A percentile compares a stretch with the other conserved stretches of the same genome.
phyloP scores from a whole-genome alignment of 1,284 basidiomycete genomes.

The Cryptococcus wingfieldii region DNA sequence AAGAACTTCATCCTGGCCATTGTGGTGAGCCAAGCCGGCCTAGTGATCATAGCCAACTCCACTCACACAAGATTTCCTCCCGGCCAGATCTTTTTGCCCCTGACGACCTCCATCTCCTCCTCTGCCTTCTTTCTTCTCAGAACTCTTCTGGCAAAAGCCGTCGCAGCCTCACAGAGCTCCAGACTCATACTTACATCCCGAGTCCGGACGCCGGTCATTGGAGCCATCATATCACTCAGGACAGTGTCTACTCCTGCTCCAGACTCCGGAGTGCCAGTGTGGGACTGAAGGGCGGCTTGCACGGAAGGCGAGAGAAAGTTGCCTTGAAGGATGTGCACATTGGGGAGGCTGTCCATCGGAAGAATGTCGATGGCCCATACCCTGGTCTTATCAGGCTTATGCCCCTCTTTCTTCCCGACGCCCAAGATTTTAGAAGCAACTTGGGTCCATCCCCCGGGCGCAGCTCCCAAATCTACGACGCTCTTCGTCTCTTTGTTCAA shows the following conservation, averaged over 20 bases:
- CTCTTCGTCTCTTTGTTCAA: conserved; percentile 50
- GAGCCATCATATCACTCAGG: conserved; percentile 51
- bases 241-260: conserved; percentile 42
- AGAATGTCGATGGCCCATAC: conserved; percentile 73
- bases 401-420: background rate
- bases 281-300: background rate
- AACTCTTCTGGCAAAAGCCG: conserved; percentile 32
- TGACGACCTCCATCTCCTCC: conserved; percentile 1
- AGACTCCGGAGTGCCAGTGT: conserved; percentile 1
- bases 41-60: background rate
- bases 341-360: conserved; percentile 61
- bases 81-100: conserved; percentile 18
- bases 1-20: conserved; percentile 44
- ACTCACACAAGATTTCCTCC: conserved; percentile 47
- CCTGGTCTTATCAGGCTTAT: conserved; percentile 34
- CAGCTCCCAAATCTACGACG: conserved; percentile 78
- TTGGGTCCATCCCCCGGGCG: conserved; percentile 85
- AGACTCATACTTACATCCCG: conserved; percentile 45
- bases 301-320: conserved; percentile 68
- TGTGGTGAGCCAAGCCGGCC: background rate
- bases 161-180: conserved; percentile 44
- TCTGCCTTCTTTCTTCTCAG: conserved; percentile 5
- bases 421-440: conserved; percentile 54
- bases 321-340: conserved; percentile 64
- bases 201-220: conserved; percentile 43